phyloP scores from a whole-genome alignment of 768 basidiomycete genomes.

The Suillus bovinus region DNA sequence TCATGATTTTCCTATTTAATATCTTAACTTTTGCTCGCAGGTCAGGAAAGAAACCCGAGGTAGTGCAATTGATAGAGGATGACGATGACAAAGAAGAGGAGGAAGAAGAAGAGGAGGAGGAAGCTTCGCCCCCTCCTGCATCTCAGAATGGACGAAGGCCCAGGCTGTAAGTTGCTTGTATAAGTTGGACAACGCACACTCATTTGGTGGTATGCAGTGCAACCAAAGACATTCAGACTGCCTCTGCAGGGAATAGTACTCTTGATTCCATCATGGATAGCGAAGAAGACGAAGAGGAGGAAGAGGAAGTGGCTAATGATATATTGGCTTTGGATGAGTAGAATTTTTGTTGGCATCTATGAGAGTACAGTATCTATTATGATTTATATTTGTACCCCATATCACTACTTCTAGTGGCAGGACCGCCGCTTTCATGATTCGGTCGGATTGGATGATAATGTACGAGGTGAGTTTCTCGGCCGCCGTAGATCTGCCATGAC shows the following conservation, averaged over 20 bases:
- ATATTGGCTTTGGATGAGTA: slow-evolving; percentile 37
- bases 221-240: slow-evolving; percentile 17
- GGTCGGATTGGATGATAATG: too few species aligned
- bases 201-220: slow-evolving; percentile 13
- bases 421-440: background rate
- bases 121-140: slow-evolving; percentile 39
- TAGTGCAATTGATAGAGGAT: slow-evolving; percentile 26
- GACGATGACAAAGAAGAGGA: slow-evolving; percentile 40
- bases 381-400: background rate
- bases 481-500: too few species aligned
- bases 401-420: background rate
- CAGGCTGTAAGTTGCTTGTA: slow-evolving; percentile 13
- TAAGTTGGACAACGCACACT: background rate
- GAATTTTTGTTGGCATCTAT: background rate
- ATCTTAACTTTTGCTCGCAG: slow-evolving; percentile 22
- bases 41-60: slow-evolving; percentile 39
- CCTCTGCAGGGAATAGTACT: slow-evolving; percentile 19
- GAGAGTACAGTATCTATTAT: slow-evolving; percentile 5
- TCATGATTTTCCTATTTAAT: background rate
- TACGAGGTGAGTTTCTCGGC: too few species aligned
- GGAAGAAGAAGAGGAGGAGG: slow-evolving; percentile 42
- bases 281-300: slow-evolving; percentile 48
- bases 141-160: slow-evolving; percentile 2
- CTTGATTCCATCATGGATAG: slow-evolving; percentile 57
- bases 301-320: slow-evolving; percentile 44